These are phyloP conservation scores for Dioscorea alata DNA, from an alignment of 106 monocot genomes.

Conservation along the genomic window DNA sequence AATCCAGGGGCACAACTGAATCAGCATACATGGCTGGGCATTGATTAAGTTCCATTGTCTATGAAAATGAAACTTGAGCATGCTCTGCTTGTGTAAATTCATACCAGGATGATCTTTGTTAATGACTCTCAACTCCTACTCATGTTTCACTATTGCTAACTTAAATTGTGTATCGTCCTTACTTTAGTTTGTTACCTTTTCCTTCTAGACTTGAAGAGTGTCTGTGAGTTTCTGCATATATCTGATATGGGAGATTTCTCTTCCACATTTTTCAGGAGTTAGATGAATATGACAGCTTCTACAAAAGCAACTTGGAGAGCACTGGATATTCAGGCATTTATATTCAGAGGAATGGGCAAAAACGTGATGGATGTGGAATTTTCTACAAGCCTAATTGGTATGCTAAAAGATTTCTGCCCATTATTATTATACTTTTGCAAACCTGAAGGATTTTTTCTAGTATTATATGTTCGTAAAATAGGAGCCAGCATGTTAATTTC, in stretches of 20 bases:
- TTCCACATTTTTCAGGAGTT: conserved; percentile 46
- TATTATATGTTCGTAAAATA: too few relatives aligned
- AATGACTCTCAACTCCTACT: too few relatives aligned
- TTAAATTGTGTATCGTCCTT: background rate
- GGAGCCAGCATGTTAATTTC: too few relatives aligned
- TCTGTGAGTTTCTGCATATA: too few relatives aligned
- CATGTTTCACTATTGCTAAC: too few relatives aligned
- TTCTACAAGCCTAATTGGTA: conserved; percentile 75
- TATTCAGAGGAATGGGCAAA: conserved; percentile 67
- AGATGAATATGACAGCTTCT: conserved; percentile 84
- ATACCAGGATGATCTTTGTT: too few relatives aligned
- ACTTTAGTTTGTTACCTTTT: background rate
- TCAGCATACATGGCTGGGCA: too few relatives aligned
- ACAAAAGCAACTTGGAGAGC: conserved; percentile 61
- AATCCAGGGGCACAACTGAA: too few relatives aligned
- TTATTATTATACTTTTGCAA: background rate
- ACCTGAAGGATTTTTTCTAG: background rate
- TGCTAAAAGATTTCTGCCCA: background rate
- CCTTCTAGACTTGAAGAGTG: too few relatives aligned
- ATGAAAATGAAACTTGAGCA: too few relatives aligned
- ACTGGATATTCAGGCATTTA: conserved; percentile 74
- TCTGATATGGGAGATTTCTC: background rate
- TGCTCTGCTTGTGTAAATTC: too few relatives aligned
- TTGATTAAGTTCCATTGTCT: too few relatives aligned
- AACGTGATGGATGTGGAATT: conserved; percentile 96